Evolutionary conservation across 768 basidiomycete genomes (phyloP).

Genomic region (Postia placenta): DNA sequence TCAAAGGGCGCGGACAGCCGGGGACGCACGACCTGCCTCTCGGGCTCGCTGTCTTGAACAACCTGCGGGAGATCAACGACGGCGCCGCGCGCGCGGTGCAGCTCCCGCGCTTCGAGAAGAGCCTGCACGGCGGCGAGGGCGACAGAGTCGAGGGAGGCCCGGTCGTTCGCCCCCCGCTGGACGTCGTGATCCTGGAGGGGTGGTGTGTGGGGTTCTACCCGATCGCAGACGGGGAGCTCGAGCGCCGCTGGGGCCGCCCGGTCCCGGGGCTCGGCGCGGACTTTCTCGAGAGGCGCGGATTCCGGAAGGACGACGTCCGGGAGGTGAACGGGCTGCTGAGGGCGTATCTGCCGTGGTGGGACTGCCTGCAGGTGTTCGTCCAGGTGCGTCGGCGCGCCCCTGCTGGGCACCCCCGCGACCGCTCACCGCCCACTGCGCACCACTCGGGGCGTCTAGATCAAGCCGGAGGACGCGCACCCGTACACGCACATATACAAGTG

Average conservation of each 20-base stretch:
- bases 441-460: constrained; percentile 33
- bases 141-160: constrained; percentile 58
- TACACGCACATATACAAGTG: constrained; percentile 72
- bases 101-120: constrained; percentile 87
- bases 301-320: constrained; percentile 47
- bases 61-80: constrained; percentile 40
- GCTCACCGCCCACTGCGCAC: not conserved
- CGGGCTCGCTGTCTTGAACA: constrained; percentile 44
- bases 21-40: constrained; percentile 85
- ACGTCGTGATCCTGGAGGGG: constrained; percentile 90
- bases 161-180: constrained; percentile 45
- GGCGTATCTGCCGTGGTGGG: constrained; percentile 64
- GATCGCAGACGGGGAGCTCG: constrained; percentile 43
- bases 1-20: constrained; percentile 84
- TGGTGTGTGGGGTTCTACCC: constrained; percentile 93
- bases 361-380: constrained; percentile 64
- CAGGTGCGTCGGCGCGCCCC: constrained; percentile 50
- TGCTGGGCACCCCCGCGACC: no score
- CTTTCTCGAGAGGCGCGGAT: constrained; percentile 28
- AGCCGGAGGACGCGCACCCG: constrained; percentile 28
- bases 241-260: constrained; percentile 41
- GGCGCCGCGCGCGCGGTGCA: constrained; percentile 26
- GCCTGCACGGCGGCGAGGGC: constrained; percentile 71
- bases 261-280: constrained; percentile 25
- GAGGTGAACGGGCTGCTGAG: constrained; percentile 58